Conservation (phyloP, 345 rosid species). For the Salix brachista region DNA sequence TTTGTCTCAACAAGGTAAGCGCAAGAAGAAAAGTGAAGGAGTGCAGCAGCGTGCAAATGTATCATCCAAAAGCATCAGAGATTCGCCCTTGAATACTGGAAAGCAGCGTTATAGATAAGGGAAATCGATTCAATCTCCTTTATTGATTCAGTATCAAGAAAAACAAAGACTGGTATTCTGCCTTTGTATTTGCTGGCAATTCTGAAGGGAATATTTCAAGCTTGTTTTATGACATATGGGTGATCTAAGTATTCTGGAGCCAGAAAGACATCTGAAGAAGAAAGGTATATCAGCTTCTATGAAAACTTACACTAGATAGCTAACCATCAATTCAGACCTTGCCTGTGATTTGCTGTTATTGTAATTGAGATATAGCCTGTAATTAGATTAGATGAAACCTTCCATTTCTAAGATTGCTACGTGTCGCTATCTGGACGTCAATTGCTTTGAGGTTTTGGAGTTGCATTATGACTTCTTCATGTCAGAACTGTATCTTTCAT, state of each 20-base stretch:
- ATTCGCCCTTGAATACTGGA: slow-evolving; percentile 49
- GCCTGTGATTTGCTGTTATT: slow-evolving; percentile 25
- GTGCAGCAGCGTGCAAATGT: slow-evolving; percentile 28
- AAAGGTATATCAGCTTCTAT: slow-evolving; percentile 14
- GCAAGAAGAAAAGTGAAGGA: slow-evolving; percentile 57
- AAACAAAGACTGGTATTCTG: slow-evolving; percentile 24
- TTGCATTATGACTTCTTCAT: neutral
- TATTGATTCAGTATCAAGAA: slow-evolving; percentile 21
- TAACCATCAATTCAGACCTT: slow-evolving; percentile 28
- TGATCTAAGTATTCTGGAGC: slow-evolving; percentile 22
- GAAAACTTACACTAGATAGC: slow-evolving; percentile 35
- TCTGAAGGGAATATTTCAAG: slow-evolving; percentile 26
- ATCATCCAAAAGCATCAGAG: slow-evolving; percentile 45
- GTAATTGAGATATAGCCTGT: slow-evolving; percentile 38
- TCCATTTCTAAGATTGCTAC: slow-evolving; percentile 26
- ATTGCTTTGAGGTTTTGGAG: slow-evolving; percentile 24
- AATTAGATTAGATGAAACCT: slow-evolving; percentile 35
- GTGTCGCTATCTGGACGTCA: slow-evolving; percentile 27
- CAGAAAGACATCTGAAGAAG: slow-evolving; percentile 11
- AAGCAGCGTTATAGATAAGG: slow-evolving; percentile 48
- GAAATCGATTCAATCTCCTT: slow-evolving; percentile 20
- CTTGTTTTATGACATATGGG: slow-evolving; percentile 25
- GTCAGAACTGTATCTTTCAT: neutral
- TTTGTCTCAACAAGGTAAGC: slow-evolving; percentile 57
- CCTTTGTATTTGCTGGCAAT: slow-evolving; percentile 13